Conservation (phyloP, 441 rosid species). For the Pelargonium myrrhifolium region DNA sequence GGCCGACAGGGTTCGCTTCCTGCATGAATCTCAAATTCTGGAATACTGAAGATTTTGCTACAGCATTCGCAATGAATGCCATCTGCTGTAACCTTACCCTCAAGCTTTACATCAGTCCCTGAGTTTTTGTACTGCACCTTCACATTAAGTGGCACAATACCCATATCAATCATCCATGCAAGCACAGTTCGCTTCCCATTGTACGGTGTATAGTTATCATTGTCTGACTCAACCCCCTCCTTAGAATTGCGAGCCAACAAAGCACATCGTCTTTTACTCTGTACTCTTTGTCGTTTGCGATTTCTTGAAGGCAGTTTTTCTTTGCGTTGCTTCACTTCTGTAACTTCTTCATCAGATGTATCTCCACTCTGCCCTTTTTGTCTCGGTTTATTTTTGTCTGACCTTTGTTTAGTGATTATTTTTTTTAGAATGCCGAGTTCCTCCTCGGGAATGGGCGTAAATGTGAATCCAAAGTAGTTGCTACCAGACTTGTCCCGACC, state of each 20-base stretch:
- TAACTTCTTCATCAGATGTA: constrained; percentile 22
- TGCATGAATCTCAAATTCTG: constrained; percentile 62
- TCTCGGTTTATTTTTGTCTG: constrained; percentile 30
- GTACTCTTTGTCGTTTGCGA: constrained; percentile 39
- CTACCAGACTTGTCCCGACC: constrained; percentile 28
- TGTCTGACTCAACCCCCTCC: constrained; percentile 33
- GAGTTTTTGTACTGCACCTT: constrained; percentile 49
- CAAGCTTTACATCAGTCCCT: constrained; percentile 27
- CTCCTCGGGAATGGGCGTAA: constrained; percentile 63
- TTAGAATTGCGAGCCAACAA: constrained; percentile 60
- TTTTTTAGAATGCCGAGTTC: constrained; percentile 55
- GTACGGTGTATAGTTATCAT: constrained; percentile 49
- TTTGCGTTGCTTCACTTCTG: constrained; percentile 10
- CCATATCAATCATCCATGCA: constrained; percentile 78
- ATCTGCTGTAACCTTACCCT: constrained; percentile 48
- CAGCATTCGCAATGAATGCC: constrained; percentile 88
- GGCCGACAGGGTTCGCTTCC: constrained; percentile 47
- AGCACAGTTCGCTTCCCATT: constrained; percentile 73
- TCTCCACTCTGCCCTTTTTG: constrained; percentile 16
- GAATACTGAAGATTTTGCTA: constrained; percentile 35
- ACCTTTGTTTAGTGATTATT: constrained; percentile 39
- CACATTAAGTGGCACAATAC: constrained; percentile 46
- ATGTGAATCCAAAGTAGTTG: constrained; percentile 38
- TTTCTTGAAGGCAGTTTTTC: constrained; percentile 30
- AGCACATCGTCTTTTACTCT: constrained; percentile 50